Evolutionary conservation across 2,329 filamentous ascomycete species (phyloP).

Genomic region (Akanthomyces muscarius): DNA sequence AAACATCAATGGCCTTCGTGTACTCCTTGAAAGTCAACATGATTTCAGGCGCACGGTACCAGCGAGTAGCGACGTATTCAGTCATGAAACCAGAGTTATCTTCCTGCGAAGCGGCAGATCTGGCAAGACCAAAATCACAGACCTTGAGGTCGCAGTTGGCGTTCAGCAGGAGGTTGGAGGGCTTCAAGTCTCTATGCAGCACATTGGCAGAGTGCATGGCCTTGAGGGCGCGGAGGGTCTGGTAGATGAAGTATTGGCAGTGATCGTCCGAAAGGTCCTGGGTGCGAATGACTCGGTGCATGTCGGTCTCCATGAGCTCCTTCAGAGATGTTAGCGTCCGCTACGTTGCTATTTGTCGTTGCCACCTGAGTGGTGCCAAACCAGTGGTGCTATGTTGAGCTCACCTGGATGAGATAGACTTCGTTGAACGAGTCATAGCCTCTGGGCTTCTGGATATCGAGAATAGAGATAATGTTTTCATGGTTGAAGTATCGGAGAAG

Average conservation of each 20-base stretch:
- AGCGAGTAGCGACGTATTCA: constrained; percentile 98
- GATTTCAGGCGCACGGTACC: constrained; percentile 98
- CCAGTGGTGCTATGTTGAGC: constrained; percentile 21
- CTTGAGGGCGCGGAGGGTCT: constrained; percentile 94
- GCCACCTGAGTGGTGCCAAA: not conserved
- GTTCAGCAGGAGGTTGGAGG: constrained; percentile 93
- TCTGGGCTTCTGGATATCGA: constrained; percentile 97
- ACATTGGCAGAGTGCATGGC: constrained; percentile 99
- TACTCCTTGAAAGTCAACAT: constrained; percentile 99
- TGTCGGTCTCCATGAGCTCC: constrained; percentile 99
- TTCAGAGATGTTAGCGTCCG: constrained; percentile 32
- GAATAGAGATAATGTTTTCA: constrained; percentile 99
- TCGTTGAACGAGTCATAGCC: constrained; percentile 96
- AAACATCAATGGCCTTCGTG: constrained; percentile 98
- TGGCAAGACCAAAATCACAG: constrained; percentile 94
- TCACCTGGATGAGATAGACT: constrained; percentile 95
- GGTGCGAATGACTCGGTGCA: constrained; percentile 98
- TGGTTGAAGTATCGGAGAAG: constrained; percentile 98
- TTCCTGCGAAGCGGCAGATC: constrained; percentile 93
- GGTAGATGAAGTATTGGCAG: constrained; percentile 99
- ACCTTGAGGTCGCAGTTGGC: constrained; percentile 99
- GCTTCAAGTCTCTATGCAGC: constrained; percentile 94
- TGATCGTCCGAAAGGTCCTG: constrained; percentile 98
- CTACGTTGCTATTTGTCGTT: not conserved
- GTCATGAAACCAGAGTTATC: constrained; percentile 99